Base-by-base conservation (phyloP, 1,284 basidiomycete species). In the Cutaneotrichosporon cutaneum region DNA sequence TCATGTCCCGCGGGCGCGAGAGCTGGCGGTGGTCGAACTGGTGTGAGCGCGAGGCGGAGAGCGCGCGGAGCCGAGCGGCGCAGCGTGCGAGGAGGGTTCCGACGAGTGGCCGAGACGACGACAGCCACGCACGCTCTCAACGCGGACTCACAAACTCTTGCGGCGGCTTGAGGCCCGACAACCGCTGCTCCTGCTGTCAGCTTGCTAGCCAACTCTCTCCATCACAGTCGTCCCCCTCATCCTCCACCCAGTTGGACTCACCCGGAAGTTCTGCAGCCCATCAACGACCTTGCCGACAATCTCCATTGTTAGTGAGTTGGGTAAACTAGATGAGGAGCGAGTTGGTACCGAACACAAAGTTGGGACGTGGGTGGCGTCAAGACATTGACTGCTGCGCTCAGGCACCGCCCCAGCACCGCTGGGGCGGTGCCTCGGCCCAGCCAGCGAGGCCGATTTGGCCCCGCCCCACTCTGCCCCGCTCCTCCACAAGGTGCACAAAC, bases 1-100 rank as follows among this genome's bases (percentile, higher is more conserved):
- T 83, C 85, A 89, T 61, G 86, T 94, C 80, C 50, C 75, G 72
- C 16, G 82, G 82, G 69, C 90, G 83, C 45, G 92, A 94, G 65
- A 98, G 81, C 58, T 93, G 88, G 70, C 94, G 88, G 73, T 87
- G 83, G 82, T 98, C 94, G 74, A 98, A 95, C 78, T 80, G 63
- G 26, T 9, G 52, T 59, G 5, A 59, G 61, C 32, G 35, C 30
- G 30, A 30, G 4, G 30, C 30, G 30, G 30, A 9, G 35, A 8
- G 26, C 7, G 35, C 52, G 33, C 7, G 35, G 24, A 4, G 26
- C 14, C 1, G 30, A 30, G 30, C 30, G 30, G 30, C 30, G 30
- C 26, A 7, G 3, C 21, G 36, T 42, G 6, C 16, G 18, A n/a
- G n/a, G n/a, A n/a, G n/a, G n/a, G n/a, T n/a, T n/a, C n/a, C n/a